Evolutionary conservation across 2,329 filamentous ascomycete species (phyloP).

Genomic region (Hymenoscyphus fraxineus): DNA sequence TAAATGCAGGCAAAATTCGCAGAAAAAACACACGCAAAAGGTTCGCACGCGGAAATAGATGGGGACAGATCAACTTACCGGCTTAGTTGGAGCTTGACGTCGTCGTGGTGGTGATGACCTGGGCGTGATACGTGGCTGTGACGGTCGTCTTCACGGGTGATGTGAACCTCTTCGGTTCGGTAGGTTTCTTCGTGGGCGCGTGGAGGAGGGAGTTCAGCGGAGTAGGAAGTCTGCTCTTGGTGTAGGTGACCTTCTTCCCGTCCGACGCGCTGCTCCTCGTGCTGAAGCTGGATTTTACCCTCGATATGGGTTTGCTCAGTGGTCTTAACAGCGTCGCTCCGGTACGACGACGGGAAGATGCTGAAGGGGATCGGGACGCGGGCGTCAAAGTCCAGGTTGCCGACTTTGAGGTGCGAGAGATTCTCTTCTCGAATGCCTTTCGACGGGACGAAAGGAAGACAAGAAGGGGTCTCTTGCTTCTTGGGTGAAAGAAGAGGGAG

Average conservation of each 20-base stretch:
- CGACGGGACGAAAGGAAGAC: constrained; percentile 62
- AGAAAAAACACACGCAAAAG: constrained; percentile 6
- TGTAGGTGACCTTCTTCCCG: constrained; percentile 74
- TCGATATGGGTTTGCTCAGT: constrained; percentile 71
- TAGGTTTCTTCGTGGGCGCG: constrained; percentile 39
- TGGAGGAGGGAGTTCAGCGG: constrained; percentile 56
- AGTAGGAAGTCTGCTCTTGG: constrained; percentile 71
- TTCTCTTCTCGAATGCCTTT: constrained; percentile 67
- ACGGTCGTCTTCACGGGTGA: constrained; percentile 74
- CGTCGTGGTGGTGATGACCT: constrained; percentile 55
- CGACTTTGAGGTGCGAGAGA: constrained; percentile 67
- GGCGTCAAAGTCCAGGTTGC: constrained; percentile 99
- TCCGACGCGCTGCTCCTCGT: constrained; percentile 76
- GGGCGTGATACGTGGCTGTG: constrained; percentile 71
- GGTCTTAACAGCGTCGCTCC: constrained; percentile 61
- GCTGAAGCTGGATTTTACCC: constrained; percentile 73
- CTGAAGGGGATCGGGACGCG: constrained; percentile 98
- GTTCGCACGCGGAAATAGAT: background rate
- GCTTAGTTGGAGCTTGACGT: constrained; percentile 50
- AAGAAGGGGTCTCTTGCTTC: constrained; percentile 65
- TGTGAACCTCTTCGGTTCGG: constrained; percentile 75
- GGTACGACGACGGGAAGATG: constrained; percentile 99
- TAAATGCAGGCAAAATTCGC: background rate
- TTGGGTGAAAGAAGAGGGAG: constrained; percentile 47
- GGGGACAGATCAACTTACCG: constrained; percentile 43